Conservation (phyloP, 768 basidiomycete genomes). For the Sporobolomyces phaffii region DNA sequence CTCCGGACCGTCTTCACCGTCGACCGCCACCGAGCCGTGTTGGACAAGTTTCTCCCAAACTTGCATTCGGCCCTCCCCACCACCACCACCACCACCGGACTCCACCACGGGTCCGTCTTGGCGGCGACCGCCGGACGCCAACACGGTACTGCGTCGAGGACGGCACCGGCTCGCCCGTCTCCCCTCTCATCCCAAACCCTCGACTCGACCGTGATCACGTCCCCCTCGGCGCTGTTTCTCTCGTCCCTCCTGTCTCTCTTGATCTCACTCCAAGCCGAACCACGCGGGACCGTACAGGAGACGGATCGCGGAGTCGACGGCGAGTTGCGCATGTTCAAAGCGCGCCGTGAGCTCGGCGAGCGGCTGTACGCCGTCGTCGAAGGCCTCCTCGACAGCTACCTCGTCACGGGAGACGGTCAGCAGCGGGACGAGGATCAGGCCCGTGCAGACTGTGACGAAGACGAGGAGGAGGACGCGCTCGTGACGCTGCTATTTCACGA, state of each 20-base stretch:
- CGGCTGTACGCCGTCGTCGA: constrained; percentile 36
- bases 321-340: constrained; percentile 39
- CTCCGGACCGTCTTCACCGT: constrained; percentile 25
- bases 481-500: constrained; percentile 36
- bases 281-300: constrained; percentile 26
- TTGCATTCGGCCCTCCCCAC: not conserved
- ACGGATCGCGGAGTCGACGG: constrained; percentile 39
- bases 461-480: constrained; percentile 35
- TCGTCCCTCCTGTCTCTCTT: constrained; percentile 33
- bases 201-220: constrained; percentile 33
- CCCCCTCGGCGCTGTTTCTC: constrained; percentile 36
- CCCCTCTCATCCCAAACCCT: constrained; percentile 23
- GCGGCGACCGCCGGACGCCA: not conserved
- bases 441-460: too few relatives aligned
- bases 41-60: constrained; percentile 27
- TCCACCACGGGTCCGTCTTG: not conserved
- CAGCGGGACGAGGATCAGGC: constrained; percentile 14
- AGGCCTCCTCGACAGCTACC: constrained; percentile 33
- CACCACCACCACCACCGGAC: not conserved
- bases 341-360: constrained; percentile 32
- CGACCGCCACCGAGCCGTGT: constrained; percentile 20
- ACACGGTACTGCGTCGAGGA: not conserved
- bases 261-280: constrained; percentile 34
- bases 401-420: constrained; percentile 30
- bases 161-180: constrained; percentile 5